Evolutionary conservation across 2,329 filamentous ascomycete species (phyloP), one percentile per base, ranked within the genome.

Genomic region (Pseudodiploospora longispora): DNA sequence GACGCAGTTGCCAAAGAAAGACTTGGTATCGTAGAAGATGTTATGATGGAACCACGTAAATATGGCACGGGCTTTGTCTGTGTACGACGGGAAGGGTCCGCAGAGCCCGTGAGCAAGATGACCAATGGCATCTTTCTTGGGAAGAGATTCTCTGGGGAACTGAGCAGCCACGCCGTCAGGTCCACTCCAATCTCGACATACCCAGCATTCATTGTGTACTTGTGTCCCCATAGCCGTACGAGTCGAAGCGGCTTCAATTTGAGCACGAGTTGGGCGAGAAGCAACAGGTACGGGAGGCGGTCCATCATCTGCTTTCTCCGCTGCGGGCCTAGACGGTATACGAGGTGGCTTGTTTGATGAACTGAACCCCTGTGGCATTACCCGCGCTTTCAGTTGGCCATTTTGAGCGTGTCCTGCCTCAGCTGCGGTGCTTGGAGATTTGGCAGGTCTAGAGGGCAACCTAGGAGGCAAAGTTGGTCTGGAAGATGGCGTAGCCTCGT

Each of bases 31-130:
- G 61, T 97, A 98, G 38, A 74, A 75, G 46, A 98, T 82, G 55
- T 97, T 97, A 64, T 97, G 83, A 64, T 97, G 91, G 35, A 90
- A 80, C 93, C 93, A 98, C 1, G 86, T 87, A 60, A 97, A 97
- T 47, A 98, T 87, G 2, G 82, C 88, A 29, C 93, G 78, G 3
- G 93, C 91, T 67, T 96, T 96, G 63, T 97, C 91, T 0, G 91
- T 95, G 1, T 71, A 68, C 1, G 87, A 95, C 1, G 80, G 66
- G 58, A 97, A 96, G 0, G 85, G 84, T 4, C 75, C 71, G 46
- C 88, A 95, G 19, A 97, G 76, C 41, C 85, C 78, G 41, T 78
- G 75, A 0, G 90, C 89, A 27, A 98, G 74, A 68, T 86, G 86
- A 19, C 75, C 78, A 4, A 93, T 70, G 0, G 84, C 81, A 37